A percentile compares a stretch with the other conserved stretches of the same genome.
Conservation (phyloP, 768 basidiomycete species). For the Naganishia friedmannii region DNA sequence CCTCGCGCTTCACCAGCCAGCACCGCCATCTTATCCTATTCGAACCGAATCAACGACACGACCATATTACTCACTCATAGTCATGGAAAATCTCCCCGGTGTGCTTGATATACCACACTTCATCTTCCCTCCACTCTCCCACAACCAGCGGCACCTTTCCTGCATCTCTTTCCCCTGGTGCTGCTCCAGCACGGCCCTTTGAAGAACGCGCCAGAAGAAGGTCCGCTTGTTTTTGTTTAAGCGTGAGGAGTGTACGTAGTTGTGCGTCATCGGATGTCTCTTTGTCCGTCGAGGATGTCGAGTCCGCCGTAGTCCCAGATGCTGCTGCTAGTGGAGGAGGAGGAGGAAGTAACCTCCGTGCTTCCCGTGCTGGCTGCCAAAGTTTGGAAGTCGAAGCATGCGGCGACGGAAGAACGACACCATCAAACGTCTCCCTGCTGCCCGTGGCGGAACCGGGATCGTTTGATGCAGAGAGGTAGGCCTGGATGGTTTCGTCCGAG, state of each 20-base stretch:
- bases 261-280: background rate
- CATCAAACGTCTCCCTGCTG: conserved; percentile 5
- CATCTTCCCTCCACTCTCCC: conserved; percentile 26
- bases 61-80: conserved; percentile 25
- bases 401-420: conserved; percentile 6
- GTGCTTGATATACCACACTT: conserved; percentile 28
- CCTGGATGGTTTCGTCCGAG: no score
- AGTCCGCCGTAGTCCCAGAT: background rate
- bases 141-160: background rate
- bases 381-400: background rate
- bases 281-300: background rate
- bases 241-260: background rate
- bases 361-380: conserved; percentile 5
- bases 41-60: no score
- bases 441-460: background rate
- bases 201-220: background rate
- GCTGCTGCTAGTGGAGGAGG: background rate
- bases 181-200: background rate
- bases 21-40: no score
- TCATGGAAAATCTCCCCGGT: conserved; percentile 31
- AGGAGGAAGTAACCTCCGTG: background rate
- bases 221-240: conserved; percentile 17
- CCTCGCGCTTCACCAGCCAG: background rate
- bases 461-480: background rate
- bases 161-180: background rate